Evolutionary conservation across 208 protist genomes (phyloP).

Genomic region (Acanthamoeba royreba): DNA sequence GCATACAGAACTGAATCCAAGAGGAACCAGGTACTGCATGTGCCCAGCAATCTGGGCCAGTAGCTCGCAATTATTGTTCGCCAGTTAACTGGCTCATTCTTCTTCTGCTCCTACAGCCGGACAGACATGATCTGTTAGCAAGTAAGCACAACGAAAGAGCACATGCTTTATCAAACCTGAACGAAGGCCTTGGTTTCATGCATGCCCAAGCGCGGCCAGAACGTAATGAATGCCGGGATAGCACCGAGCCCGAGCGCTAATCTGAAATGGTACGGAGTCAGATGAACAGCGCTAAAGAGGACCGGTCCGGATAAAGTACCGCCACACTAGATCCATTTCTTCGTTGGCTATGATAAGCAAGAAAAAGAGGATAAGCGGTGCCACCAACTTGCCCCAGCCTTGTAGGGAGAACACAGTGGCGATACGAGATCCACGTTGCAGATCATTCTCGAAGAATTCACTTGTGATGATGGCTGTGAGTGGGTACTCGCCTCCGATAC

Average conservation of each 20-base stretch:
- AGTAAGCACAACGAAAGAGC: neutral
- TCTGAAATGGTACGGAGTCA: neutral
- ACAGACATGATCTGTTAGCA: neutral
- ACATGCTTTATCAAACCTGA: neutral
- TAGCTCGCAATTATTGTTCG: neutral
- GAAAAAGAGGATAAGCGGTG: neutral
- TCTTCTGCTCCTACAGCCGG: neutral
- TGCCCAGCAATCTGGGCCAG: conserved; percentile 64
- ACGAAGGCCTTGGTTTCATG: neutral
- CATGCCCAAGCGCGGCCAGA: neutral
- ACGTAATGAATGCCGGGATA: neutral
- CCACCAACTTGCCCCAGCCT: neutral
- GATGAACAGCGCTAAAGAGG: neutral
- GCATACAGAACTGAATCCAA: conserved; percentile 80
- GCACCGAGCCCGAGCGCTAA: neutral
- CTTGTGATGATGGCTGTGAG: conserved; percentile 65
- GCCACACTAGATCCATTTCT: neutral
- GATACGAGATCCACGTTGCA: conserved; percentile 36
- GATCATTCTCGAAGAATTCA: conserved; percentile 51
- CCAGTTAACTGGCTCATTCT: neutral
- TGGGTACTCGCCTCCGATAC: conserved; percentile 79
- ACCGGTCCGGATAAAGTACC: neutral
- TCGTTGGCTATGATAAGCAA: neutral
- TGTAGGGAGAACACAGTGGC: conserved; percentile 72
- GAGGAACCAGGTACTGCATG: conserved; percentile 77